A percentile compares a stretch with the other conserved stretches of the same genome.
phyloP scores from a whole-genome alignment of 2,329 filamentous ascomycete species.

The Phoma sp. region DNA sequence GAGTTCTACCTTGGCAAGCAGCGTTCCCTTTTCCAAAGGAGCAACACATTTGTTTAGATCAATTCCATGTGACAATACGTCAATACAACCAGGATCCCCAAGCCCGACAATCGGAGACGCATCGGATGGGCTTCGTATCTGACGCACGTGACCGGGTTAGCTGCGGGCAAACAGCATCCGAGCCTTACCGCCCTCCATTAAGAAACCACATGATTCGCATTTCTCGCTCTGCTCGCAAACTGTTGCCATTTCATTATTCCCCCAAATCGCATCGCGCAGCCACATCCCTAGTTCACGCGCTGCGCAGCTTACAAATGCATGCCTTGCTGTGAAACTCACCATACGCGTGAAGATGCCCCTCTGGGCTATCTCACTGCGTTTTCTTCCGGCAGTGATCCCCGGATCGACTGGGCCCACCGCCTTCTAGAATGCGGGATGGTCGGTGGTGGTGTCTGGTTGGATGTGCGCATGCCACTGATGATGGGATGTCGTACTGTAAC shows the following conservation, averaged over 20 bases:
- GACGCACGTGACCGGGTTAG: neutral
- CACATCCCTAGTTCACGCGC: neutral
- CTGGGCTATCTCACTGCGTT: neutral
- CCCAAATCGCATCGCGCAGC: neutral
- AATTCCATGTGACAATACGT: neutral
- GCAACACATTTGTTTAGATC: too few species aligned
- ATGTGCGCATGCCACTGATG: too few species aligned
- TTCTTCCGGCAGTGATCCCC: neutral
- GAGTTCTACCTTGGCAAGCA: slow-evolving; percentile 17
- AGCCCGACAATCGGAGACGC: neutral
- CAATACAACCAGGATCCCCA: neutral
- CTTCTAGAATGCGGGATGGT: slow-evolving; percentile 7
- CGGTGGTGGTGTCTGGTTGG: too few species aligned
- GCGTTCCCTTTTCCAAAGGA: too few species aligned
- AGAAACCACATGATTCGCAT: neutral
- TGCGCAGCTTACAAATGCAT: slow-evolving; percentile 10
- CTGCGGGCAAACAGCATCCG: neutral
- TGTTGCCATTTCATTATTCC: neutral
- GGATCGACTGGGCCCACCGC: neutral
- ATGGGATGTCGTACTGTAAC: too few species aligned
- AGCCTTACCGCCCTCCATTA: neutral
- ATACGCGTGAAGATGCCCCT: slow-evolving; percentile 2
- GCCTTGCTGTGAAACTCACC: too few species aligned
- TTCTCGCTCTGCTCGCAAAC: neutral
- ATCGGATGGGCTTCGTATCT: too few species aligned